Base-by-base conservation (phyloP, 2,329 filamentous ascomycete species). In the Neonectria magnoliae region DNA sequence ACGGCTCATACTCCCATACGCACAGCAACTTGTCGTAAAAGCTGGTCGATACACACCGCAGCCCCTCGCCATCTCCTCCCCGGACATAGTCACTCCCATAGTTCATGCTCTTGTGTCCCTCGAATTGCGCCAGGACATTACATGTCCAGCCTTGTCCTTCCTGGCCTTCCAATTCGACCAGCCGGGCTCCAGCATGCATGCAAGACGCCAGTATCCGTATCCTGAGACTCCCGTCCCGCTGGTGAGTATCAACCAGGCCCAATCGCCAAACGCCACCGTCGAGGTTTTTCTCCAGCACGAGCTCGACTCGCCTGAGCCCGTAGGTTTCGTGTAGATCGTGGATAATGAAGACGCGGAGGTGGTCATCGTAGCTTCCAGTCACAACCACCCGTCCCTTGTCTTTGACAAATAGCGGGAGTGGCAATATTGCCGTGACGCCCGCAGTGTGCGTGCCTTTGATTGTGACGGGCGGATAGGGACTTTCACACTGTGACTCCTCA, bases 101-200 rank as follows among this genome's bases (percentile, higher is more conserved):
- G 74, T 97, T 97, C 93, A 98, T 97, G 77, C 93, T 97, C 80
- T 92, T 84, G 76, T 98, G 94, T 76, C 95, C 92, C 71, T 93
- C 91, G 74, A 97, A 97, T 57, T 85, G 86, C 0, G 86, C 90
- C 51, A 94, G 70, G 1, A 95, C 83, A 47, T 85, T 81, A 62
- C 96, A 90, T 1, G 73, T 75, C 86, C 90, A 93, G 18, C 68
- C 67, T n/a, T 60, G 80, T 64, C 66, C 78, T 1, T 79, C 72
- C 1, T 76, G 74, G 27, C 80, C 76, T 10, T 70, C 65, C 18
- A 88, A 73, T 42, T 83, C 80, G 7, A 91, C 73, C n/a, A 98
- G 80, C 58, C 90, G 87, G 10, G 88, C 85, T 1, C 96, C 96
- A 2, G 92, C 93, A 81, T 98, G 92, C 95, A 98, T 98, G 75